phyloP scores from a whole-genome alignment of 2,329 filamentous ascomycete species.

The Cladosporium sp. region DNA sequence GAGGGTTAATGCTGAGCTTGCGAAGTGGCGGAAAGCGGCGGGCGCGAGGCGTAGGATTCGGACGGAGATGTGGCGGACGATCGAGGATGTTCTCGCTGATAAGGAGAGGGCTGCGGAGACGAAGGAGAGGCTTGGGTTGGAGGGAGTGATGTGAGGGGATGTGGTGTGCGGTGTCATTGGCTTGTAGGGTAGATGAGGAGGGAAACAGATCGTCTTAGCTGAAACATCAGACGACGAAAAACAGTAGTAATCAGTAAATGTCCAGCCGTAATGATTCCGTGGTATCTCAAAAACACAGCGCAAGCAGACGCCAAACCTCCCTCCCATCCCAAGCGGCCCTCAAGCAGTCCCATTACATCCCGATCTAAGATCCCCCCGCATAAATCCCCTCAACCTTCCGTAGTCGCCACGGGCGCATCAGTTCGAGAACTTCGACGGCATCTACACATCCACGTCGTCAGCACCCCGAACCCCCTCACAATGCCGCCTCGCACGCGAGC shows the following conservation, averaged over 20 bases:
- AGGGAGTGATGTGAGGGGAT: constrained; percentile 14
- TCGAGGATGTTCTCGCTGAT: constrained; percentile 36
- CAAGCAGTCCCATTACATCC: no score
- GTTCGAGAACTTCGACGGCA: constrained; percentile 10
- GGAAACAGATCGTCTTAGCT: not conserved
- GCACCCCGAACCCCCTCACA: not conserved
- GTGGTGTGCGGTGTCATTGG: not conserved
- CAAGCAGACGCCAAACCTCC: no score
- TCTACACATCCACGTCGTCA: not conserved
- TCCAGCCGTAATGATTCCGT: no score
- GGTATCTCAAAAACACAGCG: no score
- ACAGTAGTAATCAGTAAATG: not conserved
- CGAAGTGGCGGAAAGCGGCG: constrained; percentile 35
- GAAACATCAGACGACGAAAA: not conserved
- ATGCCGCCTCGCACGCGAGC: no score
- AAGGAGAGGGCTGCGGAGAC: constrained; percentile 38
- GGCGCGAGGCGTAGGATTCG: constrained; percentile 43
- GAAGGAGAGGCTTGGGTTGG: constrained; percentile 33
- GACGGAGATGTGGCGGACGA: constrained; percentile 45
- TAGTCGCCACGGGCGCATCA: not conserved
- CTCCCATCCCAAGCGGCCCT: no score
- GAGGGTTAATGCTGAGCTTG: constrained; percentile 41
- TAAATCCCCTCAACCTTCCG: not conserved
- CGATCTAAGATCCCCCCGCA: no score
- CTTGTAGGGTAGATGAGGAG: not conserved